phyloP scores from a whole-genome alignment of 768 basidiomycete genomes.

The Podaxis mareebaensis region DNA sequence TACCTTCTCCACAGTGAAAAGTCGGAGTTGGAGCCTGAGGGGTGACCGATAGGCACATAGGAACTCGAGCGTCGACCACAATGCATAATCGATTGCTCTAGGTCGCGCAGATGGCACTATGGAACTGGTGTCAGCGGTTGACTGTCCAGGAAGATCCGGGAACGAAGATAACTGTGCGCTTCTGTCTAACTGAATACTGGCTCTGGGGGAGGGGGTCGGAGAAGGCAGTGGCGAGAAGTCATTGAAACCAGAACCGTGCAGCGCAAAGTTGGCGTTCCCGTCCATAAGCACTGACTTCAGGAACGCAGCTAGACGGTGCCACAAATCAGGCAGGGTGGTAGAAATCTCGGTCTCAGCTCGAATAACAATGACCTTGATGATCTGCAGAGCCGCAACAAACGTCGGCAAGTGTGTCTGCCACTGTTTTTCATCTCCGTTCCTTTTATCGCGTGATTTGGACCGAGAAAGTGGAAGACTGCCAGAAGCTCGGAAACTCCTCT shows the following conservation, averaged over 20 bases:
- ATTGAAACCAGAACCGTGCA: constrained; percentile 27
- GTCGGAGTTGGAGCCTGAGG: constrained; percentile 63
- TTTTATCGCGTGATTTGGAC: constrained; percentile 47
- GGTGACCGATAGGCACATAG: constrained; percentile 63
- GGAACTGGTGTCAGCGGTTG: constrained; percentile 22
- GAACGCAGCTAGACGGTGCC: constrained; percentile 60
- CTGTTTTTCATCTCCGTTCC: constrained; percentile 22
- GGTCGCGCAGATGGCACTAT: constrained; percentile 35
- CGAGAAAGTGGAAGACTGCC: constrained; percentile 28
- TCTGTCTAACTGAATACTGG: constrained; percentile 42
- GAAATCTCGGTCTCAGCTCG: constrained; percentile 65
- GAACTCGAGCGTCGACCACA: constrained; percentile 74
- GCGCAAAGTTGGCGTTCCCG: constrained; percentile 63
- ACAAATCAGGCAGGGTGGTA: constrained; percentile 53
- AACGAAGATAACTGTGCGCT: constrained; percentile 27
- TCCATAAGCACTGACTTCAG: constrained; percentile 51
- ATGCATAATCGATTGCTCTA: constrained; percentile 65
- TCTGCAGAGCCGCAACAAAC: constrained; percentile 57
- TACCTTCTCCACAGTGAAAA: constrained; percentile 66
- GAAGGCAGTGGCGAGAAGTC: constrained; percentile 50
- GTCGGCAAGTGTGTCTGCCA: constrained; percentile 37
- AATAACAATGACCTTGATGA: constrained; percentile 66
- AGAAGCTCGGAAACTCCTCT: constrained; percentile 30
- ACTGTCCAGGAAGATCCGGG: constrained; percentile 27
- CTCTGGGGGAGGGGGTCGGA: constrained; percentile 51